Conservation (phyloP, 2,329 filamentous ascomycete genomes). For the Triangularia setosa region DNA sequence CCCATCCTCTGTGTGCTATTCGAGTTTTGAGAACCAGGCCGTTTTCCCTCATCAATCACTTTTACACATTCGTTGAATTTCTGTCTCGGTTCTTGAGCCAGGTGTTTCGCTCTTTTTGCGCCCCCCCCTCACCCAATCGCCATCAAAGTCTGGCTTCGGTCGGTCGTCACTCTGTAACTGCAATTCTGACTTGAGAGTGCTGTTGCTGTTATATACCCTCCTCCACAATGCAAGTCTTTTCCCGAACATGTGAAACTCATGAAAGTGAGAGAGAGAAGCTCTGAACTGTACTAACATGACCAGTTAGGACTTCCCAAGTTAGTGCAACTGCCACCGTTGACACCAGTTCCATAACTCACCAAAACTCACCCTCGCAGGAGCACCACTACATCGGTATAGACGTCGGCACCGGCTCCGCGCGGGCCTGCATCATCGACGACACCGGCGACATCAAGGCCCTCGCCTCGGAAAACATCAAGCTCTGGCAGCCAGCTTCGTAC, state of each 20-base stretch:
- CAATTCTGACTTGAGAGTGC: not conserved
- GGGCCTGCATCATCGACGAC: constrained; percentile 91
- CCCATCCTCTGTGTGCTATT: not conserved
- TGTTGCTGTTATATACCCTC: not conserved
- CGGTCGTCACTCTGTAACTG: not conserved
- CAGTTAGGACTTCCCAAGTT: constrained; percentile 17
- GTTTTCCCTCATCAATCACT: not conserved
- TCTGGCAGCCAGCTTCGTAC: constrained; percentile 74
- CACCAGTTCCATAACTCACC: not conserved
- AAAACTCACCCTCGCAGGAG: constrained; percentile 11
- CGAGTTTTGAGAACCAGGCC: not conserved
- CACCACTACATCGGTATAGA: constrained; percentile 55
- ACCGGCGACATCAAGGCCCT: constrained; percentile 81
- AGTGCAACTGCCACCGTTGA: not conserved
- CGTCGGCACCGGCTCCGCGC: constrained; percentile 91
- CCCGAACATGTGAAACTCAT: not conserved
- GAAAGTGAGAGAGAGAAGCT: too few species aligned
- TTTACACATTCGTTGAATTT: not conserved
- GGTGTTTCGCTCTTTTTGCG: not conserved
- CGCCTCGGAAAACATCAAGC: constrained; percentile 70
- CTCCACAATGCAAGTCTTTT: not conserved
- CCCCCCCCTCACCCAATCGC: not conserved
- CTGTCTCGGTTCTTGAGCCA: not conserved
- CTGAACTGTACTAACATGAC: not conserved
- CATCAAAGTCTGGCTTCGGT: not conserved